These are phyloP conservation scores for Cyclostephanos tholiformis DNA, from an alignment of 108 stramenopile species.

Conservation along the genomic window DNA sequence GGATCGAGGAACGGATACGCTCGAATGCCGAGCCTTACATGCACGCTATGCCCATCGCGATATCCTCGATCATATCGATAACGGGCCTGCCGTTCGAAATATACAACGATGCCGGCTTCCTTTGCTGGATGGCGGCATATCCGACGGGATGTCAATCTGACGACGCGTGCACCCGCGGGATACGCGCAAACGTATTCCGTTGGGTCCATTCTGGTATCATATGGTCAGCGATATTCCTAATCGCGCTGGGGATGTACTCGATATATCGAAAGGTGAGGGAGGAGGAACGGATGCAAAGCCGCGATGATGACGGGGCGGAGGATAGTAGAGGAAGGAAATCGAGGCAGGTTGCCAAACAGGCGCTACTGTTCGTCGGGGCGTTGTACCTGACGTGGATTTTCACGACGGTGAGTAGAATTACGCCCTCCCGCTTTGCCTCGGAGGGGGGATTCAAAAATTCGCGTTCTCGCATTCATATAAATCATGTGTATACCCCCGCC, in stretches of 20 bases:
- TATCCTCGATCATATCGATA: slow-evolving; percentile 35
- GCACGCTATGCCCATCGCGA: slow-evolving; percentile 25
- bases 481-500: background rate
- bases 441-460: too few relatives aligned
- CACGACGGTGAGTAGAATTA: slow-evolving; percentile 34
- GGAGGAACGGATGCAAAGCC: slow-evolving; percentile 10
- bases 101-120: slow-evolving; percentile 48
- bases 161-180: slow-evolving; percentile 29
- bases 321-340: slow-evolving; percentile 20
- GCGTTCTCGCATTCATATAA: background rate
- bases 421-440: background rate
- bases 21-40: slow-evolving; percentile 22
- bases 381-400: slow-evolving; percentile 52
- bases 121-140: slow-evolving; percentile 46
- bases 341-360: slow-evolving; percentile 44
- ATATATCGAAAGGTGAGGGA: slow-evolving; percentile 39
- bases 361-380: slow-evolving; percentile 44
- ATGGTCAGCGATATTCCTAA: slow-evolving; percentile 42
- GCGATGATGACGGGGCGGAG: slow-evolving; percentile 16
- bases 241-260: slow-evolving; percentile 38
- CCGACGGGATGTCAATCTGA: slow-evolving; percentile 21
- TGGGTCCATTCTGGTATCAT: slow-evolving; percentile 44
- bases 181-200: slow-evolving; percentile 33
- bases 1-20: slow-evolving; percentile 35
- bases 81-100: slow-evolving; percentile 36